Evolutionary conservation across 176 grass and related monocot species (phyloP), one percentile per base, ranked within the genome.

Genomic region (Musa beccarii): DNA sequence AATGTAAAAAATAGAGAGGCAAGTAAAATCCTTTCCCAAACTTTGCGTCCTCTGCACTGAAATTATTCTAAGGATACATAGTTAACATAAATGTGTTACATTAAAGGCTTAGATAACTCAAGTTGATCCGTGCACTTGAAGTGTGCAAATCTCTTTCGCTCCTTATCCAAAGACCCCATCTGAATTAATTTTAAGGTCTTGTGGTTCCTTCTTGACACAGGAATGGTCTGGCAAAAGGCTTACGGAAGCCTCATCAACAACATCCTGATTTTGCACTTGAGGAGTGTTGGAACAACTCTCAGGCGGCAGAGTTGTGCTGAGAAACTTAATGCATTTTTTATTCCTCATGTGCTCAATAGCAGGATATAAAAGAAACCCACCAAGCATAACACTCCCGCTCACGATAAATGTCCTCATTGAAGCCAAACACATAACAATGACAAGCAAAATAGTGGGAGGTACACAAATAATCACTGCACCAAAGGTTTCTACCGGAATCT

Each of bases 341-440:
- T 61, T 17, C 82, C 89, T 94, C 81, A 93, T 73, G 25, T 78
- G 78, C 81, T 86, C 86, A 49, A 99, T 70, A 70, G 72, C 69
- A 49, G 81, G 90, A 75, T 89, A 89, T 11, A 91, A 66, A 28
- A 79, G 76, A 82, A 90, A 79, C 2, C 88, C 81, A 22, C 75
- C 83, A 21, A 64, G 43, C 64, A 81, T 63, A 11, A 99, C 79
- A 71, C 10, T 69, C 51, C 82, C 86, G 13, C 63, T 94, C 72
- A 94, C 83, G 15, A 65, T 10, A 75, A 94, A 16, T 20, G 95
- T 99, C 76, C 69, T 89, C 8, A 2, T 34, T 1, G 95, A 84
- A 17, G 90, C 95, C 54, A 99, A 78, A 82, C 84, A 94, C 90
- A 99, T 99, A 61, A 94, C 90, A 52, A 75, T 61, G 78, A 75